Percentiles rank a stretch among this genome's conserved stretches.
phyloP scores from a whole-genome alignment of 495 filamentous ascomycete species.

The Penicillium lividum region DNA sequence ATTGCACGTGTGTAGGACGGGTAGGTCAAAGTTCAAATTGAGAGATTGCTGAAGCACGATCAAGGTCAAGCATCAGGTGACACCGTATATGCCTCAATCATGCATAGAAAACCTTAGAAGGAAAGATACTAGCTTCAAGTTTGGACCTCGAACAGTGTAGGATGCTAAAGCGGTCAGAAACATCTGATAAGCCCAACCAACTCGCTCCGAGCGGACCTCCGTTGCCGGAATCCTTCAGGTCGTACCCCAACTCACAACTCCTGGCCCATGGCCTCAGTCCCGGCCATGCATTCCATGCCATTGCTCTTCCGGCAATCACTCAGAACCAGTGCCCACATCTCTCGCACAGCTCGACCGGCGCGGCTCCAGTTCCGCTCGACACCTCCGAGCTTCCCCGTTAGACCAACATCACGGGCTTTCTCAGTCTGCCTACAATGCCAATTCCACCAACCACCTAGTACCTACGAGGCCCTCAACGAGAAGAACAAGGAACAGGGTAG shows the following conservation, averaged over 20 bases:
- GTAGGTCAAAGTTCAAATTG: background rate
- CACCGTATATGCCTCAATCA: background rate
- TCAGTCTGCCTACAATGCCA: constrained; percentile 44
- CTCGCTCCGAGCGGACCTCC: constrained; percentile 14
- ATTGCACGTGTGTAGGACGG: too few relatives aligned
- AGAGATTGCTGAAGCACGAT: background rate
- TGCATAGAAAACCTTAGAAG: too few relatives aligned
- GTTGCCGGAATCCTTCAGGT: constrained; percentile 2
- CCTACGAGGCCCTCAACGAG: constrained; percentile 27
- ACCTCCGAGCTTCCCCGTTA: constrained; percentile 27
- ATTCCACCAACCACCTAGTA: constrained; percentile 31
- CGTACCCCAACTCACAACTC: constrained; percentile 17
- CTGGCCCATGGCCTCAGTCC: constrained; percentile 23
- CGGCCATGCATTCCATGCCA: constrained; percentile 49
- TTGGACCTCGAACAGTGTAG: background rate
- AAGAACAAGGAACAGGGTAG: constrained; percentile 19
- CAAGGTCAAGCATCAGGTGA: background rate
- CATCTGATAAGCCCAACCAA: constrained; percentile 20
- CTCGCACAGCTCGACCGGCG: constrained; percentile 22
- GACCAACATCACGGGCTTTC: constrained; percentile 31
- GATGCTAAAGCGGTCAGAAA: background rate
- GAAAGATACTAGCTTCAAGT: too few relatives aligned
- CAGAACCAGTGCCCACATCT: constrained; percentile 29
- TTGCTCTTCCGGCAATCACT: constrained; percentile 43
- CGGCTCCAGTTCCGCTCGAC: constrained; percentile 23